These are phyloP conservation scores for Skeletonema costatum DNA, from an alignment of 108 stramenopile species.

Conservation along the genomic window DNA sequence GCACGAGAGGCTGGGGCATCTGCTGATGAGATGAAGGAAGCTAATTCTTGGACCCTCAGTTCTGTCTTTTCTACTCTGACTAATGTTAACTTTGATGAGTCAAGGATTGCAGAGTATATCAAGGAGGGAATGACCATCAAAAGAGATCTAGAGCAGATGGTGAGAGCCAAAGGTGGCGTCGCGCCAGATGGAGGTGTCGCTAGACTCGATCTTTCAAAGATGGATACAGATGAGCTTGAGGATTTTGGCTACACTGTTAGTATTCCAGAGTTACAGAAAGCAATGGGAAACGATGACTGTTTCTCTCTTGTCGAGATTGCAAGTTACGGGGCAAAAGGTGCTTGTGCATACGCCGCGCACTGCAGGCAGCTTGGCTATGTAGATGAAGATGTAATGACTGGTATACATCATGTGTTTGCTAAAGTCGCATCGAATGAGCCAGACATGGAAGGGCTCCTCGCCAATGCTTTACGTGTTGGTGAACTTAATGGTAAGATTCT, in stretches of 20 bases:
- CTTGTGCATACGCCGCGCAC: slow-evolving; percentile 78
- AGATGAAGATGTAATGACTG: slow-evolving; percentile 58
- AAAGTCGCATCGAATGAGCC: slow-evolving; percentile 62
- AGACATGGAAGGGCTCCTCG: slow-evolving; percentile 71
- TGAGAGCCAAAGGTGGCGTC: slow-evolving; percentile 34
- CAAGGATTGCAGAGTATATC: slow-evolving; percentile 68
- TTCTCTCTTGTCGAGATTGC: slow-evolving; percentile 74
- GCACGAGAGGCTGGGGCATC: slow-evolving; percentile 61
- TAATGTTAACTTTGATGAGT: slow-evolving; percentile 84
- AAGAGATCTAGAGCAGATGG: slow-evolving; percentile 46
- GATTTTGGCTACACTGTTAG: slow-evolving; percentile 57
- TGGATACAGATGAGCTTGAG: slow-evolving; percentile 49
- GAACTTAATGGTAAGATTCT: slow-evolving; percentile 65
- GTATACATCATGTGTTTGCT: slow-evolving; percentile 64
- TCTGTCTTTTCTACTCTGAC: slow-evolving; percentile 77
- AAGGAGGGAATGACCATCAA: slow-evolving; percentile 53
- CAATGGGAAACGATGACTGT: slow-evolving; percentile 69
- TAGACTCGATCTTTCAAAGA: slow-evolving; percentile 31
- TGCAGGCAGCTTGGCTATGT: slow-evolving; percentile 58
- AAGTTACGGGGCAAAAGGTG: slow-evolving; percentile 76
- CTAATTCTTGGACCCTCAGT: slow-evolving; percentile 70
- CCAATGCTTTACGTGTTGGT: slow-evolving; percentile 62
- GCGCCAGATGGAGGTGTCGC: slow-evolving; percentile 46
- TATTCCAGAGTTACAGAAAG: slow-evolving; percentile 43
- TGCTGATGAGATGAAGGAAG: slow-evolving; percentile 47